These are phyloP conservation scores for Ophioceras dolichostomum DNA, from an alignment of 2,329 filamentous ascomycete genomes.

Conservation along the genomic window DNA sequence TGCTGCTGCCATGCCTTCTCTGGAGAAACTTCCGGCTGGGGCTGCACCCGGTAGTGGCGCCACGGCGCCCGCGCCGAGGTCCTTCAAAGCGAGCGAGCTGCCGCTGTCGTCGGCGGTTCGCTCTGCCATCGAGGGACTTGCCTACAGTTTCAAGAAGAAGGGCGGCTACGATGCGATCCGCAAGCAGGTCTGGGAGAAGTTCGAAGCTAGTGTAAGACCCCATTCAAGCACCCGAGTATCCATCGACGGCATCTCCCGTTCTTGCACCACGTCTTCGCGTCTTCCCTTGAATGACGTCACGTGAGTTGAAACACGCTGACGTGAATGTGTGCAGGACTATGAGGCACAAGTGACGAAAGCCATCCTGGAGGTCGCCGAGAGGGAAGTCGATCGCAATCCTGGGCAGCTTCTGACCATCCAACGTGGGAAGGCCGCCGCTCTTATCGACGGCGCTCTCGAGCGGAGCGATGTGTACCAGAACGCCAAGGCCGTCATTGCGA, in stretches of 20 bases:
- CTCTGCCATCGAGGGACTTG: slow-evolving; percentile 59
- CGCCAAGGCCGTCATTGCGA: slow-evolving; percentile 54
- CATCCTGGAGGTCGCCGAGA: slow-evolving; percentile 57
- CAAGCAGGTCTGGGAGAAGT: slow-evolving; percentile 66
- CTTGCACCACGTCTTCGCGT: too few relatives aligned
- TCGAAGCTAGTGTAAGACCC: slow-evolving; percentile 55
- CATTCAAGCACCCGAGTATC: too few relatives aligned
- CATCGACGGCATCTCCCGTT: too few relatives aligned
- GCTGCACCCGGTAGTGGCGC: neutral
- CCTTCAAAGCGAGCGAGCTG: slow-evolving; percentile 63
- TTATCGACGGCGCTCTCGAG: slow-evolving; percentile 69
- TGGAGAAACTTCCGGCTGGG: slow-evolving; percentile 2
- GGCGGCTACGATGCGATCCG: slow-evolving; percentile 70
- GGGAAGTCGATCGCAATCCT: slow-evolving; percentile 65
- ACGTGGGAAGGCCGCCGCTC: slow-evolving; percentile 57
- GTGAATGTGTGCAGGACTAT: slow-evolving; percentile 44
- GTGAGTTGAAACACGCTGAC: too few relatives aligned
- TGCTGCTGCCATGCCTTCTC: slow-evolving; percentile 6
- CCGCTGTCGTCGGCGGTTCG: slow-evolving; percentile 63
- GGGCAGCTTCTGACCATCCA: slow-evolving; percentile 60
- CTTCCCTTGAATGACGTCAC: too few relatives aligned
- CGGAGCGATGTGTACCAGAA: slow-evolving; percentile 64
- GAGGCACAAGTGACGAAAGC: slow-evolving; percentile 54
- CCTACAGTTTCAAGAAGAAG: slow-evolving; percentile 79
- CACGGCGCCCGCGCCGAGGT: slow-evolving; percentile 18